These are phyloP conservation scores for Plectranthus barbatus DNA, from an alignment of 257 asterid genomes.

Conservation along the genomic window DNA sequence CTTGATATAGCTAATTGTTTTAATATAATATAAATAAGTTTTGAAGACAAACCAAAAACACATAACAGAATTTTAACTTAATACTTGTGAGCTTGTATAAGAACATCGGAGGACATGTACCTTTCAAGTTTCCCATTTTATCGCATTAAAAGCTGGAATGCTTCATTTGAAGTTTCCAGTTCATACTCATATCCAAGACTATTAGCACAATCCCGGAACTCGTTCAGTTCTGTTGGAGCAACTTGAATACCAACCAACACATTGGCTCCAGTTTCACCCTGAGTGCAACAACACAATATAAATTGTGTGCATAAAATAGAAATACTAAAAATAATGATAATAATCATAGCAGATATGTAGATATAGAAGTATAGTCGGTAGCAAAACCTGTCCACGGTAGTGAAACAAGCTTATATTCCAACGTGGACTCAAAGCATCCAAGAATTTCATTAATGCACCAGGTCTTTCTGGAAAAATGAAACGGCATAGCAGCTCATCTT, in stretches of 20 bases:
- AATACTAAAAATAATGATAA: neutral
- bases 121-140: constrained; percentile 20
- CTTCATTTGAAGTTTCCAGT: constrained; percentile 61
- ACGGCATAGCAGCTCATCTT: constrained; percentile 79
- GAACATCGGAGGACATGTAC: neutral
- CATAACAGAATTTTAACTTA: too few species aligned
- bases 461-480: constrained; percentile 89
- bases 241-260: constrained; percentile 94
- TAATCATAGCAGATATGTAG: neutral
- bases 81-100: too few species aligned
- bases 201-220: constrained; percentile 52
- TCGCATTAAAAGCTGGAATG: constrained; percentile 69
- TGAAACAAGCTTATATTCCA: constrained; percentile 98
- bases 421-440: constrained; percentile 83
- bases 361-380: neutral
- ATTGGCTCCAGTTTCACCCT: constrained; percentile 97
- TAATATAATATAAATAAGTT: too few species aligned
- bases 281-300: neutral
- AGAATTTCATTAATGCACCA: constrained; percentile 79
- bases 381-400: constrained; percentile 77
- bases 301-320: neutral
- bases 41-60: too few species aligned
- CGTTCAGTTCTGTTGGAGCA: constrained; percentile 48
- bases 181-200: constrained; percentile 71
- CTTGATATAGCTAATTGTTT: too few species aligned